Evolutionary conservation across 345 rosid genomes (phyloP), one percentile per base, ranked within the genome.

Genomic region (Raphanus raphanistrum): DNA sequence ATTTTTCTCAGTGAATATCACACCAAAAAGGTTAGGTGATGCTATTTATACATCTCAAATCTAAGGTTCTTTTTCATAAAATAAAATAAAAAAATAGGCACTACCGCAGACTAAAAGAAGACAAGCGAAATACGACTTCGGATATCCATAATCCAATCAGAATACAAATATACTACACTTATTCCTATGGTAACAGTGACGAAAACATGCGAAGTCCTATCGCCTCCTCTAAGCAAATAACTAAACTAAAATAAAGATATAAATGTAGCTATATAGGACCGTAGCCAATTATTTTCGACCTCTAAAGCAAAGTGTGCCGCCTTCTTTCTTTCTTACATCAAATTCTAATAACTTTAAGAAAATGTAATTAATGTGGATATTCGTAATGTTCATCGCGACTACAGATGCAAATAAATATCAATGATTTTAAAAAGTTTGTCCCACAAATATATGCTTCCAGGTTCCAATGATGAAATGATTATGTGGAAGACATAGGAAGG

Each of bases 401-500:
- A 58, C 1, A 67, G 79, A 62, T 69, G 48, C 70, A 76, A 62
- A 70, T 6, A 33, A 36, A 36, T 57, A 70, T n/a, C 31, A 62
- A 62, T 76, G 15, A 76, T 69, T 70, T 61, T 6, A 10, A 16
- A 48, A 33, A 13, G n/a, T 32, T 48, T 66, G 69, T 66, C 73
- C 77, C 69, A 78, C 68, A 72, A n/a, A 73, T 60, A 50, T 41
- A 59, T 67, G 61, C 67, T 21, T 21, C 21, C 21, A 21, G 82
- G n/a, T 67, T 79, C 73, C 70, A 48, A 78, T 78, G 77, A 79
- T 79, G 82, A 79, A 79, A 79, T 79, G 82, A 79, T 72, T 73
- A 73, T 73, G 77, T 79, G 74, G 82, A 79, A 79, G 77, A 79
- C 58, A 52, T 79, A 60, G 1, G 48, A 67, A 66, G 45, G 73